phyloP scores from a whole-genome alignment of 768 basidiomycete species.

The Lactarius vividus region DNA sequence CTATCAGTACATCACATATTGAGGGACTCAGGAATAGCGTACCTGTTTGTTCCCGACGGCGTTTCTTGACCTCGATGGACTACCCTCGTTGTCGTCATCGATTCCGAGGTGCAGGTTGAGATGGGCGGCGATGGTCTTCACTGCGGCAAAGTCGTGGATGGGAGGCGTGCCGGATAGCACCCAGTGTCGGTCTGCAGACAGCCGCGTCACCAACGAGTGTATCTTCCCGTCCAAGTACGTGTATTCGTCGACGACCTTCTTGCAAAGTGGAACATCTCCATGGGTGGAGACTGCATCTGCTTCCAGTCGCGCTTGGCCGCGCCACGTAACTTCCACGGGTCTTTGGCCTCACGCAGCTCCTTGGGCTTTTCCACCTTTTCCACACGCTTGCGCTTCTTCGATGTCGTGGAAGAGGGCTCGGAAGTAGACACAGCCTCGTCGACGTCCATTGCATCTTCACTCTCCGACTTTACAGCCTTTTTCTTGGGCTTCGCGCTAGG shows the following conservation, averaged over 20 bases:
- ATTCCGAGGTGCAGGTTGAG: conserved; percentile 89
- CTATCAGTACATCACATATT: neutral
- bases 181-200: conserved; percentile 83
- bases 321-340: conserved; percentile 74
- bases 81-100: conserved; percentile 83
- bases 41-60: conserved; percentile 84
- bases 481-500: conserved; percentile 30
- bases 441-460: conserved; percentile 54
- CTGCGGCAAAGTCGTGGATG: conserved; percentile 81
- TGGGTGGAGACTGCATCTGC: conserved; percentile 74
- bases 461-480: conserved; percentile 32
- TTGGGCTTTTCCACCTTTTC: conserved; percentile 33
- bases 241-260: conserved; percentile 92
- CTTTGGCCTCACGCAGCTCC: conserved; percentile 49
- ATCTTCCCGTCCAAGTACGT: conserved; percentile 84
- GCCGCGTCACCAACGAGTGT: conserved; percentile 70
- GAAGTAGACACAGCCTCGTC: conserved; percentile 44
- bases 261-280: conserved; percentile 91
- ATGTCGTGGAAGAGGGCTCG: conserved; percentile 36
- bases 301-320: conserved; percentile 72
- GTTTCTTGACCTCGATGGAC: conserved; percentile 73
- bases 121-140: conserved; percentile 90
- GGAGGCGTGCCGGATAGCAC: conserved; percentile 97
- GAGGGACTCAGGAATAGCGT: conserved; percentile 27
- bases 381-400: conserved; percentile 45